Conservation (phyloP, 2,329 filamentous ascomycete species). For the Colletotrichum navitas region DNA sequence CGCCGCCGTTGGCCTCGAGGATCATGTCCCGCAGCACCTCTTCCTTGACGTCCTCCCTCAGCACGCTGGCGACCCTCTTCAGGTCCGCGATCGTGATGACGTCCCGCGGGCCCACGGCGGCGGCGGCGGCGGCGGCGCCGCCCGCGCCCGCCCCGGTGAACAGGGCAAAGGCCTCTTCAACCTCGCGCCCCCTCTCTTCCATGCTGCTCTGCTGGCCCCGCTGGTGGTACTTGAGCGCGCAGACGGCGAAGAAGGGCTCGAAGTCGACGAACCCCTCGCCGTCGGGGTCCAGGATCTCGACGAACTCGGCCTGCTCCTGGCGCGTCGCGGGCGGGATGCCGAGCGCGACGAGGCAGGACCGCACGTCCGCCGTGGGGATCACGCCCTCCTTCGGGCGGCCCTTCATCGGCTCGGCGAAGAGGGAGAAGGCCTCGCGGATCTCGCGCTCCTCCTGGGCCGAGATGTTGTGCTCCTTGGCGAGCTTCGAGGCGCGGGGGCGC, state of each 20-base stretch:
- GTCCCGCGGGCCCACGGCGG: constrained; percentile 31
- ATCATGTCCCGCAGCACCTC: constrained; percentile 93
- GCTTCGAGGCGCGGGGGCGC: constrained; percentile 78
- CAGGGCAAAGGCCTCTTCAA: constrained; percentile 84
- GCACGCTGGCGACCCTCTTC: constrained; percentile 79
- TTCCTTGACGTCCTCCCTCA: constrained; percentile 89
- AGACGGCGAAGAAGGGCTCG: constrained; percentile 86
- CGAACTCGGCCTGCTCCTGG: constrained; percentile 80
- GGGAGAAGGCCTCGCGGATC: constrained; percentile 88
- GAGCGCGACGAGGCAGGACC: constrained; percentile 83
- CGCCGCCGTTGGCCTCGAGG: constrained; percentile 88
- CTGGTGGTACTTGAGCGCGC: constrained; percentile 84
- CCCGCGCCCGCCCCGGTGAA: constrained; percentile 71
- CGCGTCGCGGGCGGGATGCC: constrained; percentile 75
- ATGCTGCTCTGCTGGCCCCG: constrained; percentile 54
- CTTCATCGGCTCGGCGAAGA: constrained; percentile 80
- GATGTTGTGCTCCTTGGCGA: constrained; percentile 92
- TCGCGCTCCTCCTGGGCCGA: constrained; percentile 86
- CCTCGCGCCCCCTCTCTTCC: constrained; percentile 68
- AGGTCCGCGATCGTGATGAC: constrained; percentile 87
- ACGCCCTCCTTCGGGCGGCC: constrained; percentile 74
- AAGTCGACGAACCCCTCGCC: constrained; percentile 83
- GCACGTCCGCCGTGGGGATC: constrained; percentile 75
- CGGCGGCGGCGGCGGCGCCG: not conserved
- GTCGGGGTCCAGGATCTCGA: constrained; percentile 86